Conservation (phyloP, 75 land plant genomes). For the Adiantum capillusveneris region DNA sequence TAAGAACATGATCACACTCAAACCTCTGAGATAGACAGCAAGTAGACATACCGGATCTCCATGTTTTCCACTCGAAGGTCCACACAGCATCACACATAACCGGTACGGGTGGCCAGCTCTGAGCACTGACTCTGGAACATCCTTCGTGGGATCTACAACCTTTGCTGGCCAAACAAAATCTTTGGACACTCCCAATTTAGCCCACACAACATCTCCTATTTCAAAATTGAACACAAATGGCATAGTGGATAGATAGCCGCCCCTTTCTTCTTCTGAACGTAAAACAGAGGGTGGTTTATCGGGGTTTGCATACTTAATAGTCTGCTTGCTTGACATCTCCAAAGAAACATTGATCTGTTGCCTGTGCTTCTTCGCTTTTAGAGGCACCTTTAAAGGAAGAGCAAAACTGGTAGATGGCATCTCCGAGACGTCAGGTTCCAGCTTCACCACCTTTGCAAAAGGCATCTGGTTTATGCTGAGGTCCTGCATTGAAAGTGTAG, state of each 20-base stretch:
- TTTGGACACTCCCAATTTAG: conserved; percentile 26
- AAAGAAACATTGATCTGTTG: no score
- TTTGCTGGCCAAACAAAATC: conserved; percentile 39
- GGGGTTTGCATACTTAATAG: no score
- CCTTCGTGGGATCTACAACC: conserved; percentile 32
- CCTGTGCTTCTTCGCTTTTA: no score
- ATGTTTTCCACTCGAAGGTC: conserved; percentile 17
- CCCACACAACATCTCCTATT: conserved; percentile 40
- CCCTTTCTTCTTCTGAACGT: conserved; percentile 6
- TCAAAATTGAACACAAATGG: conserved; percentile 18
- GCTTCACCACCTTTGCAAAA: conserved; percentile 1
- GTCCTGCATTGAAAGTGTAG: not conserved
- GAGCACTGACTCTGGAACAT: conserved; percentile 29
- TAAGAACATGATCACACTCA: no score
- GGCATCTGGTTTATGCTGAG: not conserved
- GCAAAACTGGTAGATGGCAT: no score
- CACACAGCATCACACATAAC: conserved; percentile 39
- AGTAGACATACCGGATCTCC: not conserved
- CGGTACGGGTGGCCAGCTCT: conserved; percentile 16
- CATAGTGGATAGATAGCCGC: conserved; percentile 1
- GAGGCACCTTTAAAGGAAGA: no score
- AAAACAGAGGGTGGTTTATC: no score
- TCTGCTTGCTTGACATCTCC: no score
- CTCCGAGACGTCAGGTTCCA: no score
- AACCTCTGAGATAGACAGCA: no score